Evolutionary conservation across 148 eudicot genomes (phyloP).

Genomic region (Vaccinium corymbosum): DNA sequence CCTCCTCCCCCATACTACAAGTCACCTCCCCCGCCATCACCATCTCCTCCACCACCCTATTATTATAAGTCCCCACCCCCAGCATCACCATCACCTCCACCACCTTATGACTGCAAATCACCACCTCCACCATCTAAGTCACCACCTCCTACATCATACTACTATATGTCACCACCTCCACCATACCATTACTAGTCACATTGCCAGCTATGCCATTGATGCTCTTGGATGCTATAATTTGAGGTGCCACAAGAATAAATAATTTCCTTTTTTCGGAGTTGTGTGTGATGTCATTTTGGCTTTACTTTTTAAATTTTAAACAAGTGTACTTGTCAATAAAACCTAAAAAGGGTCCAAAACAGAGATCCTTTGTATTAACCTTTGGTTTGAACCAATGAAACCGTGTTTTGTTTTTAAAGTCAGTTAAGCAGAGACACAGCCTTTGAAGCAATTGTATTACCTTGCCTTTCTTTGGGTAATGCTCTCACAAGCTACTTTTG

Average conservation of each 20-base stretch:
- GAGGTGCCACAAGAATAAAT: neutral
- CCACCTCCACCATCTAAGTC: constrained; percentile 17
- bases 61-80: constrained; percentile 23
- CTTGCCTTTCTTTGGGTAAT: no score
- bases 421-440: neutral
- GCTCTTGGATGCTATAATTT: neutral
- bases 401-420: neutral
- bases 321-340: neutral
- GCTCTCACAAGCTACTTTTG: no score
- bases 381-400: no score
- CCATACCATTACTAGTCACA: neutral
- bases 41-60: constrained; percentile 3
- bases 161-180: constrained; percentile 10
- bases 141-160: constrained; percentile 12
- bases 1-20: neutral
- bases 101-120: constrained; percentile 20
- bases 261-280: neutral
- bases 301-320: neutral
- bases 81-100: constrained; percentile 16
- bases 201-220: neutral
- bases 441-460: neutral
- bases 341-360: neutral
- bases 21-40: neutral
- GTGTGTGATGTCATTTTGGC: neutral
- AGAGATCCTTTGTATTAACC: neutral